These are phyloP conservation scores for Mycena capillaripes DNA, from an alignment of 768 basidiomycete genomes.

Conservation along the genomic window DNA sequence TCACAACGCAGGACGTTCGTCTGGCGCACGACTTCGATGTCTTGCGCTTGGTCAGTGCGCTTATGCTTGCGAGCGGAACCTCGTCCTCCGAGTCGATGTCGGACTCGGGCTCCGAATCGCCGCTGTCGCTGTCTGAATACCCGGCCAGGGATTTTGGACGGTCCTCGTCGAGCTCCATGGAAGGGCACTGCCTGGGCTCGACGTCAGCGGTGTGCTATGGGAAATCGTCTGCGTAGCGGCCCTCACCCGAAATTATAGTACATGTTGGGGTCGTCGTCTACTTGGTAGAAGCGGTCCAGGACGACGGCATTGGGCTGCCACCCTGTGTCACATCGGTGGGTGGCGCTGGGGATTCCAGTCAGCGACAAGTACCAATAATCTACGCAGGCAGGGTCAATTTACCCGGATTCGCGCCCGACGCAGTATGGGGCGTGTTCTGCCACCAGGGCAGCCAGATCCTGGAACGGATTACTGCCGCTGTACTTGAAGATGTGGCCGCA, in stretches of 20 bases:
- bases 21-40: too few species aligned
- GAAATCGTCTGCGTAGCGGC: neutral
- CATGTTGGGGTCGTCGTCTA: neutral
- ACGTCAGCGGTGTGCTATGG: neutral
- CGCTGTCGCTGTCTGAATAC: neutral
- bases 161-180: too few species aligned
- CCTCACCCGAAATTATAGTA: neutral
- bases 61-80: neutral
- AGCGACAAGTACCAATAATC: too few species aligned
- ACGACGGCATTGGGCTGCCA: neutral
- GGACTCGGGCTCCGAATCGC: too few species aligned
- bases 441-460: neutral
- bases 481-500: slow-evolving; percentile 14
- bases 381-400: neutral
- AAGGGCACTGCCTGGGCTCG: neutral
- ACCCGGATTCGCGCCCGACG: neutral
- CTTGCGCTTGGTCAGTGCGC: neutral
- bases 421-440: slow-evolving; percentile 2
- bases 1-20: neutral
- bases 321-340: neutral
- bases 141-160: too few species aligned
- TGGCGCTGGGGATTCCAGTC: neutral
- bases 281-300: neutral
- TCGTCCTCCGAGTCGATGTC: neutral
- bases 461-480: neutral